Conservation (phyloP, 257 asterid genomes). For the Capsicum chinense region DNA sequence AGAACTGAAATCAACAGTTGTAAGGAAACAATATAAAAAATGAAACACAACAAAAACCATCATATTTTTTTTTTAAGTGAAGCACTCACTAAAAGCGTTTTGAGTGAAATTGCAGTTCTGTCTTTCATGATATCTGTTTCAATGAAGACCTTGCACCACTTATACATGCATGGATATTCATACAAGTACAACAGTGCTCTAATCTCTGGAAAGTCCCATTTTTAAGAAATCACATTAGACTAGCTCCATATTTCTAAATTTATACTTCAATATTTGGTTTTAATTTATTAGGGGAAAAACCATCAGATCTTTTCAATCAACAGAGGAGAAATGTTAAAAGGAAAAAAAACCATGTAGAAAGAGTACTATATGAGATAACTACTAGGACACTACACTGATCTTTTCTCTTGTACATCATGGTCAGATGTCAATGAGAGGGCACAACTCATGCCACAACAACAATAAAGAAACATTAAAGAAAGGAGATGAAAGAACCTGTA, state of each 20-base stretch:
- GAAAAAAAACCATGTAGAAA: background rate
- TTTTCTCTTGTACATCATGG: slow-evolving; percentile 21
- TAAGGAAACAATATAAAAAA: background rate
- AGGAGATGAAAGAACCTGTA: slow-evolving; percentile 69
- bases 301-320: background rate
- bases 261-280: background rate
- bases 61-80: background rate
- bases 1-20: slow-evolving; percentile 2
- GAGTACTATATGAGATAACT: slow-evolving; percentile 2
- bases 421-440: background rate
- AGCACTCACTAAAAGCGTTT: background rate
- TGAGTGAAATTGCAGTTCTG: background rate
- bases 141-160: background rate
- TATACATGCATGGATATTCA: slow-evolving; percentile 21
- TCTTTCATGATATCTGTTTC: slow-evolving; percentile 19
- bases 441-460: background rate
- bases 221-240: background rate
- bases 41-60: background rate
- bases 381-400: background rate
- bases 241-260: background rate
- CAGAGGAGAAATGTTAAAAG: background rate
- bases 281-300: background rate
- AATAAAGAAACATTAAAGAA: slow-evolving; percentile 1
- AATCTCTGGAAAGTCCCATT: background rate
- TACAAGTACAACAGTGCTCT: background rate